Percentiles rank a stretch among this genome's conserved stretches.
These are phyloP conservation scores for Davidsoniella virescens DNA, from an alignment of 2,329 filamentous ascomycete species.

Conservation along the genomic window DNA sequence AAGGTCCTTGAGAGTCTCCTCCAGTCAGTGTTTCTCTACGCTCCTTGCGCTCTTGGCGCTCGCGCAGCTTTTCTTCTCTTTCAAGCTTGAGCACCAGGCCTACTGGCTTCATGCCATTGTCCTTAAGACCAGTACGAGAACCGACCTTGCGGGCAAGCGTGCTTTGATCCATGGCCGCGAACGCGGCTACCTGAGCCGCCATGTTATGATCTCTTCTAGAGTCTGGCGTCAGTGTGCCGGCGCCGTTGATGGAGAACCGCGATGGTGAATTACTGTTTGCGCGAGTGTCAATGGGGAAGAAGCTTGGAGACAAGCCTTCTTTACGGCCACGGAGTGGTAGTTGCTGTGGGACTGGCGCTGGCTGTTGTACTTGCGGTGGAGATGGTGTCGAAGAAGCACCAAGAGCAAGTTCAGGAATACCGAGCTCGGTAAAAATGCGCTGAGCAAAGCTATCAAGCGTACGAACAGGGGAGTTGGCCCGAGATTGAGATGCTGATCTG, in stretches of 20 bases:
- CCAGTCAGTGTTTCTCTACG: conserved; percentile 2
- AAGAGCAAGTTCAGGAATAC: conserved; percentile 27
- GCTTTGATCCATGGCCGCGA: conserved; percentile 47
- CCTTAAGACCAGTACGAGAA: conserved; percentile 24
- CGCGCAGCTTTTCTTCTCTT: conserved; percentile 11
- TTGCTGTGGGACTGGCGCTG: background rate
- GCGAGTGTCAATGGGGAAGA: conserved; percentile 7
- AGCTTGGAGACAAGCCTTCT: conserved; percentile 19
- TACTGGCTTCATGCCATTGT: conserved; percentile 14
- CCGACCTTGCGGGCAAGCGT: conserved; percentile 40
- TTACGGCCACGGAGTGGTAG: conserved; percentile 26
- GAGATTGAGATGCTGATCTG: conserved; percentile 27
- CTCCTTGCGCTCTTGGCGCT: conserved; percentile 2
- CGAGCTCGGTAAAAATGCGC: conserved; percentile 42
- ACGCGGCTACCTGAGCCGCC: conserved; percentile 39
- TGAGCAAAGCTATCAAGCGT: conserved; percentile 46
- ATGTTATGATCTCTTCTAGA: conserved; percentile 15
- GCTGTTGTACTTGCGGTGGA: conserved; percentile 28
- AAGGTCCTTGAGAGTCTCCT: background rate
- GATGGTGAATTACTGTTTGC: conserved; percentile 2
- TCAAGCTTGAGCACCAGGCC: conserved; percentile 15
- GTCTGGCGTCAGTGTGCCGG: conserved; percentile 6
- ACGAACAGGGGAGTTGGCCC: conserved; percentile 32
- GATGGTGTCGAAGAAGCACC: conserved; percentile 12
- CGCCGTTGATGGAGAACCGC: background rate